These are phyloP conservation scores for Aspergillus hiratsukae DNA, from an alignment of 2,329 filamentous ascomycete genomes.

Conservation along the genomic window DNA sequence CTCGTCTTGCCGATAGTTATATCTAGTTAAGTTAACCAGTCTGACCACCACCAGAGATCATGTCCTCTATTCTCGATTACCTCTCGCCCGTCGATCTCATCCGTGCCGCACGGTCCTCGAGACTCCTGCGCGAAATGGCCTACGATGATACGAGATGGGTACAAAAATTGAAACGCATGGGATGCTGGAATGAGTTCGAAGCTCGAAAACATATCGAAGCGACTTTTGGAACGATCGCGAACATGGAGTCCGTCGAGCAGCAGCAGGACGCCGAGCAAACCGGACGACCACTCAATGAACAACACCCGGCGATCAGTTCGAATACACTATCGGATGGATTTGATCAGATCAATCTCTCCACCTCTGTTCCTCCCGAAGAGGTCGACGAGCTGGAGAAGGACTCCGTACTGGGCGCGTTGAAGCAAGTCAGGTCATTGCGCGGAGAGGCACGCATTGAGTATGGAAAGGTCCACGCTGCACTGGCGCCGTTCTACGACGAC, in stretches of 20 bases:
- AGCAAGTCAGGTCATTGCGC: conserved; percentile 69
- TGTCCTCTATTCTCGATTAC: conserved; percentile 83
- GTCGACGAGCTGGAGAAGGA: conserved; percentile 51
- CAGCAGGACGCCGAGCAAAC: conserved; percentile 20
- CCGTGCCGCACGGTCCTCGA: conserved; percentile 76
- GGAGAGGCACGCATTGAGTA: conserved; percentile 86
- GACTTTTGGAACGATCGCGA: conserved; percentile 39
- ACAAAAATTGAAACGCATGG: conserved; percentile 76
- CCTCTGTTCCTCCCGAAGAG: conserved; percentile 27
- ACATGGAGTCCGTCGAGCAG: conserved; percentile 23
- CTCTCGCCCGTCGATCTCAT: conserved; percentile 81
- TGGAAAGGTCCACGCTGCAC: conserved; percentile 79
- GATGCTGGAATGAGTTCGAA: conserved; percentile 85
- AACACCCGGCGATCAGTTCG: conserved; percentile 17
- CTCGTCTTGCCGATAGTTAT: background rate
- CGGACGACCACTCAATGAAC: conserved; percentile 9
- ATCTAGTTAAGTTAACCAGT: background rate
- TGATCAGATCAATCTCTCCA: conserved; percentile 64
- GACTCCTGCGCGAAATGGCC: conserved; percentile 92
- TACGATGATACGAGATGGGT: conserved; percentile 98
- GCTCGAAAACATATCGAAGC: conserved; percentile 78
- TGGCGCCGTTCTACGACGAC: conserved; percentile 86
- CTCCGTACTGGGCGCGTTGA: conserved; percentile 64
- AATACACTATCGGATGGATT: conserved; percentile 64
- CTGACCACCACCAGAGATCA: conserved; percentile 62